Evolutionary conservation across 495 filamentous ascomycete genomes (phyloP), one percentile per base, ranked within the genome.

Genomic region (Aspergillus conjunctus): DNA sequence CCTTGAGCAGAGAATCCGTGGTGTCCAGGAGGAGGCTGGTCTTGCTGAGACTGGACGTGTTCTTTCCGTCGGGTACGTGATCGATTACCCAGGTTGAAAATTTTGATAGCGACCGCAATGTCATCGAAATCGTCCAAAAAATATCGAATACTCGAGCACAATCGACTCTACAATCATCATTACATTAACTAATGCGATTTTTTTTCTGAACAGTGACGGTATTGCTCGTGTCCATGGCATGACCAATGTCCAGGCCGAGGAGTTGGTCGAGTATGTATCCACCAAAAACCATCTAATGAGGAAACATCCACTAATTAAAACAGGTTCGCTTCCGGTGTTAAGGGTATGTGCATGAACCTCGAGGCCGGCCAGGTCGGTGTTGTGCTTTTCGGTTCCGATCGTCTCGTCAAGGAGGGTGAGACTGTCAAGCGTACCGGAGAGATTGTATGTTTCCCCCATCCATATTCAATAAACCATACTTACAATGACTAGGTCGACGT

Each of bases 301-400:
- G n/a, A n/a, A 34, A 60, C 10, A 48, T 54, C 63, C 46, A 48
- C 65, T 65, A 73, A 68, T 80, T 64, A 68, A 54, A 44, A 64
- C 61, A 97, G 94, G 85, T 98, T 98, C 85, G 92, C 94, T 70
- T 98, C 94, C 67, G 94, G 94, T 79, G 94, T 98, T 75, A 97
- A 97, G 87, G 94, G 94, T 78, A 98, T 98, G 94, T 98, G 95
- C 90, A 96, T 98, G 93, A 98, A 98, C 88, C 86, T 98, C 77
- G 94, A 98, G 83, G 94, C 94, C 78, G 94, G 94, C 79, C 95
- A 98, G 82, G 94, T 98, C 80, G 94, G 94, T 96, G 94, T 98
- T 68, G 94, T 98, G 86, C 88, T 98, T 68, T 98, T 98, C 83
- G 94, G 94, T 86, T 98, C 94, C 72, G 94, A 98, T 83, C 93